A percentile compares a stretch with the other conserved stretches of the same genome.
phyloP scores from a whole-genome alignment of 331 rosid species.

The Prunus yedoensis region DNA sequence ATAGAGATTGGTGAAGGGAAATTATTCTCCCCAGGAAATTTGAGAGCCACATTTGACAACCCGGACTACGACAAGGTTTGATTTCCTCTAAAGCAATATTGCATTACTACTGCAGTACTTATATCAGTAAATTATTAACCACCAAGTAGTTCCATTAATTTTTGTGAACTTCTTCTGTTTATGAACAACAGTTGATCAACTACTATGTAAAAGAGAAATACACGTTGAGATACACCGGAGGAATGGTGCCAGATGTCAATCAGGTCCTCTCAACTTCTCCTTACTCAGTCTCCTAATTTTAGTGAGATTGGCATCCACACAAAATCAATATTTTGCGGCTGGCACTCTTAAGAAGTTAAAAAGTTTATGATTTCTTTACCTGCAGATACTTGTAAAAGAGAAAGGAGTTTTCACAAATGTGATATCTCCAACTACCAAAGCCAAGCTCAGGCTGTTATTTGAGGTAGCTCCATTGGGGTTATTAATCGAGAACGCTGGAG shows the following conservation, averaged over 20 bases:
- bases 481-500: slow-evolving; percentile 91
- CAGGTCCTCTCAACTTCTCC: slow-evolving; percentile 44
- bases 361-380: not conserved
- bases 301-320: not conserved
- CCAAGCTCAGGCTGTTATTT: slow-evolving; percentile 86
- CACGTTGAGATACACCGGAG: slow-evolving; percentile 97
- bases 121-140: not conserved
- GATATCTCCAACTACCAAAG: slow-evolving; percentile 81
- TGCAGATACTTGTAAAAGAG: slow-evolving; percentile 86
- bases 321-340: not conserved
- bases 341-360: not conserved
- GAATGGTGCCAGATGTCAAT: slow-evolving; percentile 98
- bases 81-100: not conserved
- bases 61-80: slow-evolving; percentile 71
- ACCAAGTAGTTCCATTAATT: not conserved
- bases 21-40: slow-evolving; percentile 91
- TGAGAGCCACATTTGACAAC: slow-evolving; percentile 96
- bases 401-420: slow-evolving; percentile 94
- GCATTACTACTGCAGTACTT: not conserved
- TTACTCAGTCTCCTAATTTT: not conserved
- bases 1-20: slow-evolving; percentile 92
- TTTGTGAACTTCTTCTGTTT: slow-evolving; percentile 3
- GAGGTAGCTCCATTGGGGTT: slow-evolving; percentile 97
- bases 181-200: slow-evolving; percentile 62
- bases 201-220: slow-evolving; percentile 82